These are phyloP conservation scores for Colletotrichum musae DNA, from an alignment of 2,329 filamentous ascomycete genomes.

Conservation along the genomic window DNA sequence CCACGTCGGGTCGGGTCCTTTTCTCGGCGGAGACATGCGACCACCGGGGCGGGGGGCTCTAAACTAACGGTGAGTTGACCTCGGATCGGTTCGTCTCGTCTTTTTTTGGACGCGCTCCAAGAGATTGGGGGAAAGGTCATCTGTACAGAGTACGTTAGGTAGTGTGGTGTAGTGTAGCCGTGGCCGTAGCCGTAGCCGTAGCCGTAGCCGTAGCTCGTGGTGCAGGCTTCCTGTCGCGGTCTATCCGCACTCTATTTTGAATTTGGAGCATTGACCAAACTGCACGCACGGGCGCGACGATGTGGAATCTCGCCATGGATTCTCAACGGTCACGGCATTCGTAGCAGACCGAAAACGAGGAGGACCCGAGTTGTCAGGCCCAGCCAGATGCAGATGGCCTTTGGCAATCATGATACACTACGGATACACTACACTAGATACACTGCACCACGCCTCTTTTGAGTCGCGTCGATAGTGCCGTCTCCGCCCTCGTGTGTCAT, in stretches of 20 bases:
- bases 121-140: too few species aligned
- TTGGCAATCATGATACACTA: too few species aligned
- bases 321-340: neutral
- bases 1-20: too few species aligned
- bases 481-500: slow-evolving; percentile 20
- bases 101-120: neutral
- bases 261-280: neutral
- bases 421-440: too few species aligned
- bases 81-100: slow-evolving; percentile 15
- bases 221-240: too few species aligned
- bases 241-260: neutral
- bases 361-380: neutral
- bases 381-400: too few species aligned
- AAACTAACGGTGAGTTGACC: neutral
- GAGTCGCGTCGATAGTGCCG: neutral
- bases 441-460: neutral
- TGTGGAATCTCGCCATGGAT: slow-evolving; percentile 5
- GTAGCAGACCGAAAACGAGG: neutral
- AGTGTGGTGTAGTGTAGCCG: too few species aligned
- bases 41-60: too few species aligned
- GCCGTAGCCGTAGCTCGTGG: too few species aligned
- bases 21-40: too few species aligned
- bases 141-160: too few species aligned
- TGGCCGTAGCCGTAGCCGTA: too few species aligned
- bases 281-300: slow-evolving; percentile 14